These are phyloP conservation scores for Colletotrichum ledebouriae DNA, from an alignment of 2,329 filamentous ascomycete species.

Conservation along the genomic window DNA sequence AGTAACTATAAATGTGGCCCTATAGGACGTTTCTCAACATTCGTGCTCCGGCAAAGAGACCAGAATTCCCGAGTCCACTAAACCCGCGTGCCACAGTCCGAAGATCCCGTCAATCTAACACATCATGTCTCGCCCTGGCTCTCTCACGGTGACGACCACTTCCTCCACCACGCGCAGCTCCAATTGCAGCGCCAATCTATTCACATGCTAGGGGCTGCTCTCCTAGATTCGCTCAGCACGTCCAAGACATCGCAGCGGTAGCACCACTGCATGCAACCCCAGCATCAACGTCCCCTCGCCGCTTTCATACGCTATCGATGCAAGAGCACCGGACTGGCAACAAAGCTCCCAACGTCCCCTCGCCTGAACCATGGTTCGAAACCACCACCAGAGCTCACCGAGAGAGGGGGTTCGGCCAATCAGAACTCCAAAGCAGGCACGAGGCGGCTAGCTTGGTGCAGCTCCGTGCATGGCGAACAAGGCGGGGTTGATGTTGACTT, in stretches of 20 bases:
- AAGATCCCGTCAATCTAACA: constrained; percentile 14
- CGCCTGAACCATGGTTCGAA: not conserved
- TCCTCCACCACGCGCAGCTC: constrained; percentile 8
- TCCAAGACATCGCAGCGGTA: constrained; percentile 17
- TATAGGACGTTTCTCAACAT: no score
- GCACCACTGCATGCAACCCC: constrained; percentile 27
- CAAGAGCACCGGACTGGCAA: constrained; percentile 30
- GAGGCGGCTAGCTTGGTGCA: constrained; percentile 11
- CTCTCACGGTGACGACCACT: not conserved
- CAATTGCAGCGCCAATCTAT: constrained; percentile 11
- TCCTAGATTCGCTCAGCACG: not conserved
- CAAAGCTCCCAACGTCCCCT: constrained; percentile 8
- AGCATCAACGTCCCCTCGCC: constrained; percentile 3
- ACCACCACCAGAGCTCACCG: not conserved
- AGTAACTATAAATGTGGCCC: no score
- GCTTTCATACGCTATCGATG: constrained; percentile 35
- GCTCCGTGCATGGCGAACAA: constrained; percentile 10
- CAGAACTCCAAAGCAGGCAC: not conserved
- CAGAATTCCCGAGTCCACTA: constrained; percentile 13
- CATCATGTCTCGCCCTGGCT: constrained; percentile 25
- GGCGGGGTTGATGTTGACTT: constrained; percentile 8
- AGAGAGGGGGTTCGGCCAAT: constrained; percentile 33
- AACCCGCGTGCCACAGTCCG: constrained; percentile 16
- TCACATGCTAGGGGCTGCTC: constrained; percentile 26
- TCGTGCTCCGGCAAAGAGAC: not conserved